Evolutionary conservation across 441 rosid species (phyloP), one percentile per base, ranked within the genome.

Genomic region (Brassica hybrid): DNA sequence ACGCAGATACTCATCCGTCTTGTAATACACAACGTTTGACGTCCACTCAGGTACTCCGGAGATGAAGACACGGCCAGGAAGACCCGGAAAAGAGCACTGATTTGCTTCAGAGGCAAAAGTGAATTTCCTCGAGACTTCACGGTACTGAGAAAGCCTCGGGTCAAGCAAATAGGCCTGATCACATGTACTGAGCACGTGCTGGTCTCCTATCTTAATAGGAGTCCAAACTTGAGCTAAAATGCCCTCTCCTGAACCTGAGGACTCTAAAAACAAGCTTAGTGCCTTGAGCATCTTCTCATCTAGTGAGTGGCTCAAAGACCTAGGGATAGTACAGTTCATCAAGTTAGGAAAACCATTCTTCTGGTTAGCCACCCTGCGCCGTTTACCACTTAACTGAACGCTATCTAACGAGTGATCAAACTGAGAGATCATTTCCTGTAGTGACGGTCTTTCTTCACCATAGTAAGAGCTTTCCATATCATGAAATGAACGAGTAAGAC

Each of bases 11-110:
- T 94, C 98, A 62, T 48, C 84, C 54, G 79, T 69, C 27, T 78
- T 85, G 81, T 94, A 94, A 77, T 92, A 85, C 36, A 21, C 78
- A 30, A 94, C 83, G 75, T 87, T 88, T 17, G 98, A 94, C 71
- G 97, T 91, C 98, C 98, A 91, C 65, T 91, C 97, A 2, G 91
- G 97, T 82, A 90, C 86, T 76, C 85, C 88, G 18, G 97, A 91
- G 30, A 61, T 79, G 78, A 89, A 94, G 9, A 94, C 98, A 54
- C 98, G 89, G 65, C 98, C 97, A 71, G 98, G 97, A 65, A 94
- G 94, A 65, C 98, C 98, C 0, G 65, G 86, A 5, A 83, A 84
- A 60, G 82, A 81, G 23, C 88, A 86, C 4, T 89, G 80, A 73
- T 86, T 89, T 34, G 19, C 66, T 69, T 90, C 94, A 10, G 91